Base-by-base conservation (phyloP, 805 yeast species). In the Yamadazyma kitorensis region DNA sequence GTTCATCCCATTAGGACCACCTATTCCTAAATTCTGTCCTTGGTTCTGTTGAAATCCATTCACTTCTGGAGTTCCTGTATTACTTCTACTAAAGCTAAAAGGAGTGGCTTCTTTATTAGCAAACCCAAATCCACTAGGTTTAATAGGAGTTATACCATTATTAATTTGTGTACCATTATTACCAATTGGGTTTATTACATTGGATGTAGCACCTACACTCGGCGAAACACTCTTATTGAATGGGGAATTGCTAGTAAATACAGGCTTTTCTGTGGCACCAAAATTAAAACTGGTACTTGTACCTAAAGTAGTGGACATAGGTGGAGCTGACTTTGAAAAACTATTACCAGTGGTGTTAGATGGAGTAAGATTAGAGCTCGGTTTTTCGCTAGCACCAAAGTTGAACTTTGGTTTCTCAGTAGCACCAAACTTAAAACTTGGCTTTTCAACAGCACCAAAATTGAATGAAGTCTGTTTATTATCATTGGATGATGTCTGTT, bases 231-330 rank as follows among this genome's bases (percentile, higher is more conserved):
- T 36, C 22, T 33, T 33, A 9, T 20, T 17, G 27, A 31, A 37
- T 10, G 34, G 28, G 4, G 31, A 37, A 1, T 66, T 54, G 1
- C 66, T 65, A 34, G 57, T 62, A 4, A 63, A 62, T 2, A 59
- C 47, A 1, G 55, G 45, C 27, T 55, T 57, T 24, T 47, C 50
- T 13, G 39, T 38, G 8, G 51, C 51, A 8, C 57, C 51, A 34
- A 56, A 56, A 27, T 47, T 53, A 31, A 54, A 54, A 17, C 5
- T 10, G 10, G 19, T 48, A 10, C 17, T 6, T 6, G 25, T 22
- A 11, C 16, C 22, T 7, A 24, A n/a, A n/a, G n/a, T n/a, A 2
- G 53, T 29, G 8, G 32, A 26, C 6, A 15, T 17, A 11, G 34
- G 32, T 18, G 38, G 17, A 18, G 36, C 39, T 16, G 37, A 17